phyloP scores from a whole-genome alignment of 1,284 basidiomycete genomes.

The Leccinum huronense region DNA sequence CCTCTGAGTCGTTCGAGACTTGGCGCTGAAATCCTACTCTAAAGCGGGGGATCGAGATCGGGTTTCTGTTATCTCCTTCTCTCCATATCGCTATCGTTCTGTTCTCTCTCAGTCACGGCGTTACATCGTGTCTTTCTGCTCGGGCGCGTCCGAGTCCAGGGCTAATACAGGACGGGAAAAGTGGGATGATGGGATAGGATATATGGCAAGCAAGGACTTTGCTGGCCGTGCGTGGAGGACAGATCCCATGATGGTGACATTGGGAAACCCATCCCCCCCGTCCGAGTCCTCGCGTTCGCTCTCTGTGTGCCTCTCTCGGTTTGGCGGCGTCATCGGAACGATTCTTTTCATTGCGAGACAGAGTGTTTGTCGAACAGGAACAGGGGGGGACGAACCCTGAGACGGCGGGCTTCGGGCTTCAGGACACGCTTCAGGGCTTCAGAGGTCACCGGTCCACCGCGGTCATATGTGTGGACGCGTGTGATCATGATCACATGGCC shows the following conservation, averaged over 20 bases:
- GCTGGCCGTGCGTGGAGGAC: background rate
- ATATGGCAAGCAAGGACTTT: background rate
- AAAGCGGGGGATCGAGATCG: background rate
- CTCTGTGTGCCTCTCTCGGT: background rate
- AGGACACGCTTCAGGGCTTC: background rate
- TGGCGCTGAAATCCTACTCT: background rate
- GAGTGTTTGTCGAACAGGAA: background rate
- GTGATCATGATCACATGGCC: background rate
- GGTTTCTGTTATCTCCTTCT: background rate
- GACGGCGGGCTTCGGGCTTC: background rate
- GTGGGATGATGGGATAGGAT: background rate
- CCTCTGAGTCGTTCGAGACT: background rate
- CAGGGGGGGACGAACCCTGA: background rate
- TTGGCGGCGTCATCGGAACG: background rate
- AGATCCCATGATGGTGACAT: background rate
- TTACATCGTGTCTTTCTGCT: background rate
- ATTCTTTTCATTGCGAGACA: background rate
- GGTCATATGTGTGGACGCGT: background rate
- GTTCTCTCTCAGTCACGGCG: constrained; percentile 1
- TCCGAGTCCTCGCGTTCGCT: background rate
- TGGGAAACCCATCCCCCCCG: background rate
- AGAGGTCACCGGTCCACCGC: background rate
- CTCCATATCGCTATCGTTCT: background rate
- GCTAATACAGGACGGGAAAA: background rate
- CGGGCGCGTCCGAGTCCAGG: background rate